Conservation (phyloP, 2,329 filamentous ascomycete genomes). For the Neonectria sp. region DNA sequence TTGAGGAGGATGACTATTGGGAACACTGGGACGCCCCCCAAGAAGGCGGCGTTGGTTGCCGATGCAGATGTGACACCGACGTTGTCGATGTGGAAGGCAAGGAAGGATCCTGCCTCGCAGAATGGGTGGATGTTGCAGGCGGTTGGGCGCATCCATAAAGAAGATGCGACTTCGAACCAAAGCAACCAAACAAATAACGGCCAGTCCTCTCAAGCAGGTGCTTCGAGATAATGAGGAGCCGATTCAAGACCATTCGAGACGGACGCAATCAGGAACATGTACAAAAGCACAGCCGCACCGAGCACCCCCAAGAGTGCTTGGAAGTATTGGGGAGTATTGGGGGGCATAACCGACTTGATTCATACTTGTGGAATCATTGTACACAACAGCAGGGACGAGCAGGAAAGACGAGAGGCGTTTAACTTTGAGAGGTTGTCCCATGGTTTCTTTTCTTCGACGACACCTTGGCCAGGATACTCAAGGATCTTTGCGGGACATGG, state of each 20-base stretch:
- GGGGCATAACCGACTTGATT: constrained; percentile 32
- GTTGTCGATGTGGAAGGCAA: constrained; percentile 98
- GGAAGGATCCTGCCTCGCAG: constrained; percentile 92
- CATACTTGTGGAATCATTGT: constrained; percentile 32
- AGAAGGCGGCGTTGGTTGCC: constrained; percentile 96
- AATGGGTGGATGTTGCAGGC: constrained; percentile 98
- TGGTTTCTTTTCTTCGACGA: constrained; percentile 25
- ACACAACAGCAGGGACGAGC: constrained; percentile 33
- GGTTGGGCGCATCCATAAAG: constrained; percentile 80
- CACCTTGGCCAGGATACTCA: constrained; percentile 28
- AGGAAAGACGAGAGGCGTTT: constrained; percentile 46
- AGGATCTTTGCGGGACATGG: constrained; percentile 30
- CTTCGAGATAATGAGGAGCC: constrained; percentile 16
- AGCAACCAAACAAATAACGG: constrained; percentile 15
- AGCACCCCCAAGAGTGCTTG: constrained; percentile 17
- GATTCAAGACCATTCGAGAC: constrained; percentile 12
- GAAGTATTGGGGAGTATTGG: constrained; percentile 35
- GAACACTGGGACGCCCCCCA: constrained; percentile 87
- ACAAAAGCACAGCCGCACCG: constrained; percentile 22
- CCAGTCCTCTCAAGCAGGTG: constrained; percentile 21
- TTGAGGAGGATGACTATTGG: constrained; percentile 98
- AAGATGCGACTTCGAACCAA: neutral
- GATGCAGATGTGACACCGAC: constrained; percentile 96
- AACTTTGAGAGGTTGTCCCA: constrained; percentile 37
- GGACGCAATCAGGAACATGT: constrained; percentile 29